Percentiles rank a stretch among this genome's conserved stretches.
phyloP scores from a whole-genome alignment of 2,329 filamentous ascomycete species.

The Penicillium sp. region DNA sequence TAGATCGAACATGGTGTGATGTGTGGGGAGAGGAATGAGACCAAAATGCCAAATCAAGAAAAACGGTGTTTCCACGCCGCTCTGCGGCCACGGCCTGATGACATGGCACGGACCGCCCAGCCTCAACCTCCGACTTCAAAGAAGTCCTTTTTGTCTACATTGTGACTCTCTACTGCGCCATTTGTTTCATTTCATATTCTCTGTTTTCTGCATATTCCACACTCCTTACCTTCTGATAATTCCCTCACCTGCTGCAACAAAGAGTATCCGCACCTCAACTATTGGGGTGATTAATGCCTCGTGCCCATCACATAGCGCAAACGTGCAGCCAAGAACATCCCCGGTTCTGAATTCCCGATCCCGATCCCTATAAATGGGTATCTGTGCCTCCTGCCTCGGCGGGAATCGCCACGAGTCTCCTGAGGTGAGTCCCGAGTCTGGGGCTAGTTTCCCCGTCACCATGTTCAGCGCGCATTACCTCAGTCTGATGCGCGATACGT shows the following conservation, averaged over 20 bases:
- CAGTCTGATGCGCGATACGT: conserved; percentile 13
- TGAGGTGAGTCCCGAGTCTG: conserved; percentile 30
- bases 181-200: conserved; percentile 6
- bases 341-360: neutral
- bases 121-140: conserved; percentile 12
- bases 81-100: conserved; percentile 27
- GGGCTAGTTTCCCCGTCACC: neutral
- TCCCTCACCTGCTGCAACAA: neutral
- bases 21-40: neutral
- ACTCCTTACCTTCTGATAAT: conserved; percentile 15
- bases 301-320: conserved; percentile 20
- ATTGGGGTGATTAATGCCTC: conserved; percentile 24
- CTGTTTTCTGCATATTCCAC: conserved; percentile 13
- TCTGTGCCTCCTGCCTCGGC: conserved; percentile 47
- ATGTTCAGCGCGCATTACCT: conserved; percentile 17
- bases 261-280: conserved; percentile 10
- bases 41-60: conserved; percentile 5
- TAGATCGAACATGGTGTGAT: conserved; percentile 37
- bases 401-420: conserved; percentile 39
- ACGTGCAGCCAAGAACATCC: conserved; percentile 5
- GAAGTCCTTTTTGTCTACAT: conserved; percentile 5
- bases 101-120: conserved; percentile 26
- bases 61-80: conserved; percentile 13
- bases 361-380: conserved; percentile 40
- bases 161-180: conserved; percentile 8